Base-by-base conservation (phyloP, 1,139 yeast species). In the Yamadazyma dendronema region DNA sequence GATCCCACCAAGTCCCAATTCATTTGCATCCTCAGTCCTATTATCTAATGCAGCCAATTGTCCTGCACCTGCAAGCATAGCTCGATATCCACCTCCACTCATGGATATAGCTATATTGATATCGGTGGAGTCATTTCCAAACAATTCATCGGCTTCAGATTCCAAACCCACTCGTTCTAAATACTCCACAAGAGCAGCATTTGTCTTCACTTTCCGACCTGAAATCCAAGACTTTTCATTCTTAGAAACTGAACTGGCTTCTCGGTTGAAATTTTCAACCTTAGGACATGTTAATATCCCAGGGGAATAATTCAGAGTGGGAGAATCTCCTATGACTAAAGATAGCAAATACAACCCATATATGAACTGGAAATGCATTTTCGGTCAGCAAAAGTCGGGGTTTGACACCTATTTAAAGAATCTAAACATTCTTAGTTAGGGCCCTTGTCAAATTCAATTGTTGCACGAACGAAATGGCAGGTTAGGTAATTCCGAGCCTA, bases 11-110 rank as follows among this genome's bases (percentile, higher is more conserved):
- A 68, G 54, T 3, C 50, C 52, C 8, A 39, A 22, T 4, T 74
- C 74, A 7, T 44, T 41, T 3, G 75, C 74, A 19, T 66, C 66
- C 2, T 57, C 61, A 5, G 94, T 83, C 52, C 96, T 72, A 49
- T 77, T 74, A 56, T 89, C 97, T 42, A 87, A 61, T 1, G 92
- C 96, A 12, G 90, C 68, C 29, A 88, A 61, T 57, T 82, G 81
- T 29, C 97, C 96, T 2, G 95, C 96, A n/a, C 96, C 96, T 39
- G 72, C 63, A 30, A 88, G 63, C 96, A 88, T 86, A 35, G 96
- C 95, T 41, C 97, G 74, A 61, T 86, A 88, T 3, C 96, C 95
- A 52, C 97, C 97, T 28, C 97, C 97, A 4, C 92, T 80, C 54
- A 86, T 84, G 3, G 95, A 89, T 15, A 88, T 54, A 3, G 84